phyloP scores from a whole-genome alignment of 768 basidiomycete genomes.

The Suillus paluster region DNA sequence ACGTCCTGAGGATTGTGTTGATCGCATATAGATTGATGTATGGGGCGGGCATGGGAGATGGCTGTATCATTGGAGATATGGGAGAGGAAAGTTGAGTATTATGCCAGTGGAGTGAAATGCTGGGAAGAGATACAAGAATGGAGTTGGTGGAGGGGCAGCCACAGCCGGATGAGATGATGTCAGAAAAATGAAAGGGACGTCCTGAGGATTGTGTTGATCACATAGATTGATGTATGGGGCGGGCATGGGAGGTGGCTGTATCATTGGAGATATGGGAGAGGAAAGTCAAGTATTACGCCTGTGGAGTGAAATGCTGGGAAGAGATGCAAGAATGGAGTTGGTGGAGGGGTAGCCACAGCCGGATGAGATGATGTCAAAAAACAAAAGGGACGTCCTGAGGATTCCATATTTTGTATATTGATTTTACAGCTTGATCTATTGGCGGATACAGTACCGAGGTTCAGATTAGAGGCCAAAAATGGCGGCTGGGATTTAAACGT shows the following conservation, averaged over 20 bases:
- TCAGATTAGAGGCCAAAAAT: conserved; percentile 35
- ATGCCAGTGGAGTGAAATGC: too few species aligned
- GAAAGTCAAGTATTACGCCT: conserved; percentile 49
- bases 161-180: too few species aligned
- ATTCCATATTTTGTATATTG: conserved; percentile 78
- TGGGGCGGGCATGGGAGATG: too few species aligned
- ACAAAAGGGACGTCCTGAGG: conserved; percentile 69
- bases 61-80: too few species aligned
- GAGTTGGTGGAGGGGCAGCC: too few species aligned
- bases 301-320: conserved; percentile 10
- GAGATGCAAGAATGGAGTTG: conserved; percentile 10
- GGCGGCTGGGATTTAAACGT: conserved; percentile 33
- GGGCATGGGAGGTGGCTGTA: conserved; percentile 36
- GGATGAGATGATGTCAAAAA: conserved; percentile 48
- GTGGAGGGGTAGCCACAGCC: conserved; percentile 22
- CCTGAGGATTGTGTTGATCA: too few species aligned
- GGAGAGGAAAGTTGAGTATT: too few species aligned
- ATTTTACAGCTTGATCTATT: conserved; percentile 73
- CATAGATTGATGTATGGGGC: too few species aligned
- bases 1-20: too few species aligned
- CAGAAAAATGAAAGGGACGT: too few species aligned
- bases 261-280: conserved; percentile 52
- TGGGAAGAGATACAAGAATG: too few species aligned
- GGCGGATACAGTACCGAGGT: conserved; percentile 13
- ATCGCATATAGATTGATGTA: too few species aligned